Conservation (phyloP, 345 rosid genomes). For the Pelargonium nanum region DNA sequence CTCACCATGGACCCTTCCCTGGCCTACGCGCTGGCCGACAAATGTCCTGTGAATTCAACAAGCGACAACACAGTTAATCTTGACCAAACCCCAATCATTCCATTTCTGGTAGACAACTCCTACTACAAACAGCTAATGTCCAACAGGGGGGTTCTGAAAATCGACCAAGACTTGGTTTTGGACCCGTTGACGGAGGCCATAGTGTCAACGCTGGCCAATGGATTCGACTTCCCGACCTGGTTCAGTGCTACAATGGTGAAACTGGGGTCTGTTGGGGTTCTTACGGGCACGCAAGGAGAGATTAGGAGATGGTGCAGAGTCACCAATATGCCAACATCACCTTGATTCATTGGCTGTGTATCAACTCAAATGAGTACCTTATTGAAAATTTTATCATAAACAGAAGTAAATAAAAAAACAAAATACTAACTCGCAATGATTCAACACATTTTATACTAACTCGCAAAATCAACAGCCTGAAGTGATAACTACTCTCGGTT, state of each 20-base stretch:
- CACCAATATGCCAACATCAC: neutral
- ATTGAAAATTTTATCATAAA: no score
- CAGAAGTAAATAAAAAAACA: no score
- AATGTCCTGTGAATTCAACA: conserved; percentile 11
- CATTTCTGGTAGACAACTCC: conserved; percentile 38
- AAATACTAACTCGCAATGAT: no score
- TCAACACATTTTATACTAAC: no score
- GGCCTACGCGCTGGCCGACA: conserved; percentile 12
- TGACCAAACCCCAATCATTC: conserved; percentile 30
- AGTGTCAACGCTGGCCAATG: conserved; percentile 20
- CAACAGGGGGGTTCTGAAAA: conserved; percentile 32
- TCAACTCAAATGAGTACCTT: no score
- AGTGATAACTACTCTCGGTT: no score
- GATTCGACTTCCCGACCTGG: conserved; percentile 19
- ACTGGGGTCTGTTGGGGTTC: conserved; percentile 25
- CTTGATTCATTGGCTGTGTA: no score
- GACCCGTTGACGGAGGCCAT: conserved; percentile 19
- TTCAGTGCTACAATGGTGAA: conserved; percentile 55
- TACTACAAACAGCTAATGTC: conserved; percentile 30
- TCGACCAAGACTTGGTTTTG: conserved; percentile 41
- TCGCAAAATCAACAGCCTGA: no score
- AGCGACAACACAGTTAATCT: conserved; percentile 17
- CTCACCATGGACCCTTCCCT: conserved; percentile 40
- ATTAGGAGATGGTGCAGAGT: neutral
- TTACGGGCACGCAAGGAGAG: neutral